These are phyloP conservation scores for Dujonia santamariae DNA, from an alignment of 1,139 yeast species.

Conservation along the genomic window DNA sequence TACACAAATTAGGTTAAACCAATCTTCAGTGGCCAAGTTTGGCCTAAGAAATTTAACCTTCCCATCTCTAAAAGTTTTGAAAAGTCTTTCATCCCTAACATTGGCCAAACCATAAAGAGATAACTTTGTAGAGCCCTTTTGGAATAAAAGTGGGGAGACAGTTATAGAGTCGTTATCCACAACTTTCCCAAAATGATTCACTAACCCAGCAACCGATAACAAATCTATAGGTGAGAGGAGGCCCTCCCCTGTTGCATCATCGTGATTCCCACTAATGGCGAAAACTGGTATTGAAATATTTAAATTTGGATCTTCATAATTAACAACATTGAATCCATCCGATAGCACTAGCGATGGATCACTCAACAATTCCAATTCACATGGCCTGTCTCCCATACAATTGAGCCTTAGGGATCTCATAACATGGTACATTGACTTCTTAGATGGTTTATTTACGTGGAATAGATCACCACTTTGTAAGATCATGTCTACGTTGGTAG, in stretches of 20 bases:
- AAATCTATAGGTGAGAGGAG: conserved; percentile 87
- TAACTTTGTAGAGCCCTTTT: conserved; percentile 76
- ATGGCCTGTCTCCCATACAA: conserved; percentile 86
- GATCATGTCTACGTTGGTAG: conserved; percentile 80
- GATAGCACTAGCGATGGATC: conserved; percentile 63
- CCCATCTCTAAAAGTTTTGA: conserved; percentile 78
- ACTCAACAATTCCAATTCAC: conserved; percentile 79
- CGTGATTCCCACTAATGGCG: conserved; percentile 95
- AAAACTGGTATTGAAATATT: conserved; percentile 91
- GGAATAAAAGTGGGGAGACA: conserved; percentile 75
- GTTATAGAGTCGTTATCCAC: conserved; percentile 71
- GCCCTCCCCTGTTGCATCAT: conserved; percentile 90
- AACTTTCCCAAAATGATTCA: conserved; percentile 89
- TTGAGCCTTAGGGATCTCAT: conserved; percentile 65
- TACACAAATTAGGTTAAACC: conserved; percentile 87
- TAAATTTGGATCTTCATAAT: conserved; percentile 86
- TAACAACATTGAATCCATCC: conserved; percentile 63
- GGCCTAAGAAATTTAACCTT: conserved; percentile 80
- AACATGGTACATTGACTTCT: conserved; percentile 83
- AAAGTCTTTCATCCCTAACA: conserved; percentile 84
- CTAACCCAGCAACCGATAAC: conserved; percentile 73
- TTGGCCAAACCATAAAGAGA: conserved; percentile 89
- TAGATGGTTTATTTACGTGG: conserved; percentile 85
- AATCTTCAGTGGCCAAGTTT: conserved; percentile 50
- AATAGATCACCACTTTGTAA: conserved; percentile 92